These are phyloP conservation scores for Senna tora DNA, from an alignment of 306 rosid species.

Conservation along the genomic window DNA sequence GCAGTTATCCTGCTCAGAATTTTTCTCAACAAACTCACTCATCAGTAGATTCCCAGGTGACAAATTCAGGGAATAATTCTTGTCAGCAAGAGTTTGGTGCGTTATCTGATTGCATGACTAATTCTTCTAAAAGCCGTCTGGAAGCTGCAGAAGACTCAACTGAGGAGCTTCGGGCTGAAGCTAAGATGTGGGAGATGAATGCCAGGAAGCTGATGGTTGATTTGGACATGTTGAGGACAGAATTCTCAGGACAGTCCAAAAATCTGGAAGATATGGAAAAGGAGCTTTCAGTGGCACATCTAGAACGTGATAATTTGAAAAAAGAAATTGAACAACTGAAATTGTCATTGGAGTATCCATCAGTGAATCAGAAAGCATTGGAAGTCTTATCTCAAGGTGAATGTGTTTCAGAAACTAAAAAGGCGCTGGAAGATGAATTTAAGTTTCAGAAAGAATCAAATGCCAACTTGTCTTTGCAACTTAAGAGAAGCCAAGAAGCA, in stretches of 20 bases:
- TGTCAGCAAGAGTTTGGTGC: slow-evolving; percentile 34
- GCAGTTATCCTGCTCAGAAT: slow-evolving; percentile 30
- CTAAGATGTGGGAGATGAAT: slow-evolving; percentile 94
- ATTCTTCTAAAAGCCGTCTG: slow-evolving; percentile 37
- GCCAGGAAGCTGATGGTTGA: slow-evolving; percentile 80
- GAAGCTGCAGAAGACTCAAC: slow-evolving; percentile 60
- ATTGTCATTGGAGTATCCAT: slow-evolving; percentile 46
- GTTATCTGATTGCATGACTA: slow-evolving; percentile 36
- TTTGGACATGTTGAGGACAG: slow-evolving; percentile 63
- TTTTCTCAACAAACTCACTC: slow-evolving; percentile 37
- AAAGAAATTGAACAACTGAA: slow-evolving; percentile 64
- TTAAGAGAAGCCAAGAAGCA: slow-evolving; percentile 82
- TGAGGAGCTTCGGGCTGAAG: slow-evolving; percentile 85
- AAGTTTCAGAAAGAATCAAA: slow-evolving; percentile 76
- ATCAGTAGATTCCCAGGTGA: slow-evolving; percentile 36
- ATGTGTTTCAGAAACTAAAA: slow-evolving; percentile 49
- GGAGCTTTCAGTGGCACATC: slow-evolving; percentile 63
- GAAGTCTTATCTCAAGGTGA: slow-evolving; percentile 53
- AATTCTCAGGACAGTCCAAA: slow-evolving; percentile 64
- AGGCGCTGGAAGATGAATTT: slow-evolving; percentile 68
- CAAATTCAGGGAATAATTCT: slow-evolving; percentile 10
- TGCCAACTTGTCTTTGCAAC: slow-evolving; percentile 74
- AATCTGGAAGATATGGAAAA: slow-evolving; percentile 51
- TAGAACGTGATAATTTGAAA: slow-evolving; percentile 52
- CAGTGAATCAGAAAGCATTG: slow-evolving; percentile 43